Conservation (phyloP, 352 stramenopile genomes). For the Globisporangium spiculum region DNA sequence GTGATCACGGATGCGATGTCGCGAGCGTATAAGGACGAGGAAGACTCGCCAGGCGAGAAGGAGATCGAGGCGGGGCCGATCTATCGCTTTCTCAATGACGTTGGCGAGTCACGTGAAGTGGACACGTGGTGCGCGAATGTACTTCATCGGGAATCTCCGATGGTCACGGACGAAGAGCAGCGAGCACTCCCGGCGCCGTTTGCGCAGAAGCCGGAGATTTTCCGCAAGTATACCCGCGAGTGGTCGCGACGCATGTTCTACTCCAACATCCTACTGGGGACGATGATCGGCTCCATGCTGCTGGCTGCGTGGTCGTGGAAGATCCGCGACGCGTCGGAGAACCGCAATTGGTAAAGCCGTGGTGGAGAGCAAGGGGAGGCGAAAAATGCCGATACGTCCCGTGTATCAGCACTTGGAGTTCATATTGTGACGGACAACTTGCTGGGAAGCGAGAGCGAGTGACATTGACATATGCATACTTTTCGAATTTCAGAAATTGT, state of each 20-base stretch:
- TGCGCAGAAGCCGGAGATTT: background rate
- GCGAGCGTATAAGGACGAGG: background rate
- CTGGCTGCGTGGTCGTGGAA: slow-evolving; percentile 1
- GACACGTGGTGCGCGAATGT: slow-evolving; percentile 5
- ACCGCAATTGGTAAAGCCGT: background rate
- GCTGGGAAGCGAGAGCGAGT: too few species aligned
- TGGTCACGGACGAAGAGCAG: background rate
- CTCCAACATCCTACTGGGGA: slow-evolving; percentile 1
- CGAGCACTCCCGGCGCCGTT: background rate
- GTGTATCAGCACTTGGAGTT: too few species aligned
- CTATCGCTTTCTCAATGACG: slow-evolving; percentile 7
- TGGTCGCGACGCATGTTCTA: background rate
- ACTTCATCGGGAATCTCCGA: background rate
- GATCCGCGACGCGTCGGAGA: background rate
- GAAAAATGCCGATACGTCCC: too few species aligned
- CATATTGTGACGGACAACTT: too few species aligned
- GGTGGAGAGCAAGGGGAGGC: too few species aligned
- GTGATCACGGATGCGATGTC: background rate
- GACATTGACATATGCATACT: too few species aligned
- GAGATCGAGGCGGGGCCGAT: background rate
- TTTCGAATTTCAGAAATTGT: too few species aligned
- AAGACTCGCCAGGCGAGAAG: background rate
- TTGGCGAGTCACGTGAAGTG: background rate
- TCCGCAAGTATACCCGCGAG: background rate
- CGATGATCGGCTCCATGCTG: background rate